phyloP scores from a whole-genome alignment of 208 protist genomes.

The Crithidia sp. region DNA sequence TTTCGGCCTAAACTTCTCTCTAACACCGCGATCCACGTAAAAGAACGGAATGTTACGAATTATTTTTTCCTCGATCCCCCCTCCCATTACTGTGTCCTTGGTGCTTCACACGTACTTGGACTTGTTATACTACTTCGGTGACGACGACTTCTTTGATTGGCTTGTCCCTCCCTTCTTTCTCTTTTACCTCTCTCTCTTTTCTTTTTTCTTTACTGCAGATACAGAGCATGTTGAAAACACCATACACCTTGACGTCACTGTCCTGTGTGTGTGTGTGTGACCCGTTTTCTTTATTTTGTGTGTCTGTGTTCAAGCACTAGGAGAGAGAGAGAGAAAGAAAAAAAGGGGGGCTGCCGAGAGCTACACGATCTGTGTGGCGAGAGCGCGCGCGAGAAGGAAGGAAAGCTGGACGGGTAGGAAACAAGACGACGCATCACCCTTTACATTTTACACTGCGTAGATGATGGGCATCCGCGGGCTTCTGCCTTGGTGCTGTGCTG shows the following conservation, averaged over 20 bases:
- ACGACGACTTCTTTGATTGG: not conserved
- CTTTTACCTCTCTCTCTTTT: too few species aligned
- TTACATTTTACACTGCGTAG: too few species aligned
- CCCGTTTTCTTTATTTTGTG: too few species aligned
- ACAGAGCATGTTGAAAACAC: too few species aligned
- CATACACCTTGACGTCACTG: too few species aligned
- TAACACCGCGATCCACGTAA: not conserved
- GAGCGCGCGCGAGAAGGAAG: slow-evolving; percentile 19
- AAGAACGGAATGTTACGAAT: slow-evolving; percentile 7
- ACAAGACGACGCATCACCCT: not conserved
- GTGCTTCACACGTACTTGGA: not conserved
- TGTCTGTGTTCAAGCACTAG: too few species aligned
- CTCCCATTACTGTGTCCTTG: slow-evolving; percentile 1
- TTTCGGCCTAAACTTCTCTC: slow-evolving; percentile 23
- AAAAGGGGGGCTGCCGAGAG: too few species aligned
- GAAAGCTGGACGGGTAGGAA: slow-evolving; percentile 21
- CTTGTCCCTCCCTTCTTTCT: too few species aligned
- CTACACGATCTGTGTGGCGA: not conserved
- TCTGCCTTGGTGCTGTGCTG: not conserved
- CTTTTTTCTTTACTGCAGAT: too few species aligned
- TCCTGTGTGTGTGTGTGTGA: too few species aligned
- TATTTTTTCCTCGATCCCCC: slow-evolving; percentile 17
- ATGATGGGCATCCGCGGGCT: not conserved
- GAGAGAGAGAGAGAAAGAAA: too few species aligned
- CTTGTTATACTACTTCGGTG: slow-evolving; percentile 13